Base-by-base conservation (phyloP, 2,329 filamentous ascomycete species). In the Aspergillus japonicus region DNA sequence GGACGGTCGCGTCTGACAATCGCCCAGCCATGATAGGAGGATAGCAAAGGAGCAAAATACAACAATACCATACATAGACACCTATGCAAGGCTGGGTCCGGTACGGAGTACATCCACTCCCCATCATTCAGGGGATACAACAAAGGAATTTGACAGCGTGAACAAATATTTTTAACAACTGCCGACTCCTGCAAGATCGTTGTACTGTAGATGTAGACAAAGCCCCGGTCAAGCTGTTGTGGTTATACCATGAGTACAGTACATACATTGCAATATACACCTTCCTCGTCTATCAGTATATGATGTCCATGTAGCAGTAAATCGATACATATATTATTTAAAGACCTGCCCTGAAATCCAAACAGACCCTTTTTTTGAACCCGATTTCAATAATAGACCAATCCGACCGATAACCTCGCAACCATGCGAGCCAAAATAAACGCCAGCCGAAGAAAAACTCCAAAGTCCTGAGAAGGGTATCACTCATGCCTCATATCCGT, bases 401-500 rank as follows among this genome's bases (percentile, higher is more conserved):
- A 56, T 29, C 11, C 33, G 5, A 16, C 12, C 33, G 5, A 1
- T 12, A 35, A 5, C 5, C 10, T 35, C 14, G 39, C 39, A 44
- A 44, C 19, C 39, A 44, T 7, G 39, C 16, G 16, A n/a, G 5
- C 26, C 7, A 19, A 44, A 2, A 44, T 44, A 5, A 44, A 44
- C 39, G 4, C 39, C 39, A 19, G 6, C 39, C 39, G 6, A 44
- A 19, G 1, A 35, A 19, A 6, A 51, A 55, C 23, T 11, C 52
- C 47, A 51, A 16, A 31, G 14, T 23, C 49, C 35, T 56, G 50
- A 57, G 35, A 62, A 59, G 64, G 62, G 62, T 66, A 66, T 66
- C 64, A 64, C 56, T 64, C 56, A 61, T 59, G 60, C 49, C 35
- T 56, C 50, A 62, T 52, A 35, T 58, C 47, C 58, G 54, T 64